Evolutionary conservation across 1,284 basidiomycete genomes (phyloP).

Genomic region (Leccinum angustisporum): DNA sequence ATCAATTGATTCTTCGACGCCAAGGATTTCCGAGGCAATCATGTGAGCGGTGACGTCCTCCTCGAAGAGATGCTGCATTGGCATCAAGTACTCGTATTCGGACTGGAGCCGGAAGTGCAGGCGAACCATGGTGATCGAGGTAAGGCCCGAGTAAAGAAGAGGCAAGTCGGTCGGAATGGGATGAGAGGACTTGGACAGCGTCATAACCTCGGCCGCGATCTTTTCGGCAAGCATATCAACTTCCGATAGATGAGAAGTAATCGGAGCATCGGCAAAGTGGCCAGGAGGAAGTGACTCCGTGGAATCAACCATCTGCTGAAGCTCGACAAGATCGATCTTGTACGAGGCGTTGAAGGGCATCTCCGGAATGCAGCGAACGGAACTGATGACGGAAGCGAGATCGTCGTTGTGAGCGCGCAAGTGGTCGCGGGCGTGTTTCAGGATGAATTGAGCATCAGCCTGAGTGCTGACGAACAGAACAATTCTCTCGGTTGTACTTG

Average conservation of each 20-base stretch:
- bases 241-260: conserved; percentile 7
- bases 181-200: conserved; percentile 17
- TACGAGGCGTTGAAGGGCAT: conserved; percentile 34
- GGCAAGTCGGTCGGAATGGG: conserved; percentile 19
- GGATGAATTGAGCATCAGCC: conserved; percentile 21
- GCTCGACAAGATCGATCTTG: conserved; percentile 28
- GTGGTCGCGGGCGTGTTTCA: conserved; percentile 26
- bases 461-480: conserved; percentile 24
- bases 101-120: conserved; percentile 30
- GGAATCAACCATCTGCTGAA: conserved; percentile 27
- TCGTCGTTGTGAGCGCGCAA: conserved; percentile 20
- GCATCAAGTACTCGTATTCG: conserved; percentile 25
- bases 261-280: conserved; percentile 6
- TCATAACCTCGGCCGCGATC: conserved; percentile 23
- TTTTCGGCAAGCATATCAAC: conserved; percentile 19
- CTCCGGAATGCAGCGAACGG: conserved; percentile 25
- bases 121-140: conserved; percentile 28
- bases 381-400: conserved; percentile 21
- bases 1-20: conserved; percentile 11
- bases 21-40: conserved; percentile 26
- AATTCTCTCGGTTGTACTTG: conserved; percentile 20
- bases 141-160: conserved; percentile 28
- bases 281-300: conserved; percentile 12
- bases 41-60: conserved; percentile 22
- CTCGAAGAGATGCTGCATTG: conserved; percentile 25